Conservation (phyloP, 805 yeast genomes). For the Yamadazyma nakazawae region DNA sequence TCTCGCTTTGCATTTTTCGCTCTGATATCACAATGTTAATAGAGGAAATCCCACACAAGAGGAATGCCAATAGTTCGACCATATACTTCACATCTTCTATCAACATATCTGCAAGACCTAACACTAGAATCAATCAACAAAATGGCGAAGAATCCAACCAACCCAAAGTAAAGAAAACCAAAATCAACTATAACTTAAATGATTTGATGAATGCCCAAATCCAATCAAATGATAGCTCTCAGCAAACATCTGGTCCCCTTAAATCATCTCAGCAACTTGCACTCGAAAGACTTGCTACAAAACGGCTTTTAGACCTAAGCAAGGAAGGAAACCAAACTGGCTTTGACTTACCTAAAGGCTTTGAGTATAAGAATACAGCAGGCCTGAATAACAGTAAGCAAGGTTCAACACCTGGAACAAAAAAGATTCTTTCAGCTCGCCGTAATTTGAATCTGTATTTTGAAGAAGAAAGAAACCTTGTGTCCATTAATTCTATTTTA, state of each 20-base stretch:
- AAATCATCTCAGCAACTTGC: conserved; percentile 43
- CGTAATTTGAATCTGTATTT: conserved; percentile 43
- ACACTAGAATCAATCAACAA: conserved; percentile 12
- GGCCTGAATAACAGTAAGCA: conserved; percentile 22
- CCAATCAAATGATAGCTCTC: conserved; percentile 25
- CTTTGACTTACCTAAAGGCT: conserved; percentile 43
- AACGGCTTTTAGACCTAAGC: conserved; percentile 33
- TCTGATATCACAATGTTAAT: conserved; percentile 32
- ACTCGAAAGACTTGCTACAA: conserved; percentile 36
- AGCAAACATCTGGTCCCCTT: conserved; percentile 28
- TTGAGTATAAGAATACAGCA: conserved; percentile 27
- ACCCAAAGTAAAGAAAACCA: conserved; percentile 34
- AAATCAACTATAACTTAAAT: conserved; percentile 43
- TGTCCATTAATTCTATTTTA: conserved; percentile 41
- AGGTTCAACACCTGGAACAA: conserved; percentile 44
- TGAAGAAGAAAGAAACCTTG: conserved; percentile 44
- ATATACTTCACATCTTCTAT: conserved; percentile 41
- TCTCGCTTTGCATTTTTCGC: background rate
- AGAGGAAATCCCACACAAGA: conserved; percentile 39
- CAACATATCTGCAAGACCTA: conserved; percentile 39
- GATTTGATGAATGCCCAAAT: conserved; percentile 42
- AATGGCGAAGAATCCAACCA: conserved; percentile 18
- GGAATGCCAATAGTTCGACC: conserved; percentile 30
- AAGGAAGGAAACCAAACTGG: conserved; percentile 26
- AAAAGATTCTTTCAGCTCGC: conserved; percentile 39